These are phyloP conservation scores for Fraxinus sp. DNA, from an alignment of 305 asterid species.

Conservation along the genomic window DNA sequence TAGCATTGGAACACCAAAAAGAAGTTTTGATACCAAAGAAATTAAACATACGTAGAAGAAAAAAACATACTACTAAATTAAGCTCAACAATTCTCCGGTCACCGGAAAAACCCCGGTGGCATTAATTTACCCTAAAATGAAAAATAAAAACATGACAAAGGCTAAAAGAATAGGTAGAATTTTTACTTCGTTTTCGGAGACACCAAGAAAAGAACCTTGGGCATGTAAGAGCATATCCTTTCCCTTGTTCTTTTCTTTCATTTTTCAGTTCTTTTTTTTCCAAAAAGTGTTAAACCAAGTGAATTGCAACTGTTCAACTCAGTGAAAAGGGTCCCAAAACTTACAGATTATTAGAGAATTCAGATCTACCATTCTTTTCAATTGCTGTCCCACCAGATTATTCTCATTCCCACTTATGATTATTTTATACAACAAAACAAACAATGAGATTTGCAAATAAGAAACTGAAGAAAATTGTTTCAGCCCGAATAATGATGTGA, in stretches of 20 bases:
- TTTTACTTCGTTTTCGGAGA: constrained; percentile 18
- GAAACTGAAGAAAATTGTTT: constrained; percentile 17
- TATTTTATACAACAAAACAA: constrained; percentile 10
- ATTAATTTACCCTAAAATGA: background rate
- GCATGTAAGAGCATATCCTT: constrained; percentile 31
- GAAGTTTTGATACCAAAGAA: background rate
- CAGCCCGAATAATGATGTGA: constrained; percentile 49
- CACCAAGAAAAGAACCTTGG: constrained; percentile 20
- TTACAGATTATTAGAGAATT: constrained; percentile 8
- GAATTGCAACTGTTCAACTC: background rate
- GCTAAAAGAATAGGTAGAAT: constrained; percentile 11
- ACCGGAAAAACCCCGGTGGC: background rate
- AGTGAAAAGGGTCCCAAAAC: constrained; percentile 16
- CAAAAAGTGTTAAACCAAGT: background rate
- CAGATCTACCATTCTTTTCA: constrained; percentile 21
- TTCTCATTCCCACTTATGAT: background rate
- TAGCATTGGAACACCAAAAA: background rate
- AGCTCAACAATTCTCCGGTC: background rate
- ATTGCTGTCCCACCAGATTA: background rate
- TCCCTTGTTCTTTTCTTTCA: background rate
- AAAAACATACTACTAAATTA: background rate
- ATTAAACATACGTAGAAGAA: background rate
- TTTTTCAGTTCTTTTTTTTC: background rate
- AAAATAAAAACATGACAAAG: background rate
- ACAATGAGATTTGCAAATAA: constrained; percentile 3